Conservation (phyloP, 2,329 filamentous ascomycete genomes). For the Byssochlamys sp. region DNA sequence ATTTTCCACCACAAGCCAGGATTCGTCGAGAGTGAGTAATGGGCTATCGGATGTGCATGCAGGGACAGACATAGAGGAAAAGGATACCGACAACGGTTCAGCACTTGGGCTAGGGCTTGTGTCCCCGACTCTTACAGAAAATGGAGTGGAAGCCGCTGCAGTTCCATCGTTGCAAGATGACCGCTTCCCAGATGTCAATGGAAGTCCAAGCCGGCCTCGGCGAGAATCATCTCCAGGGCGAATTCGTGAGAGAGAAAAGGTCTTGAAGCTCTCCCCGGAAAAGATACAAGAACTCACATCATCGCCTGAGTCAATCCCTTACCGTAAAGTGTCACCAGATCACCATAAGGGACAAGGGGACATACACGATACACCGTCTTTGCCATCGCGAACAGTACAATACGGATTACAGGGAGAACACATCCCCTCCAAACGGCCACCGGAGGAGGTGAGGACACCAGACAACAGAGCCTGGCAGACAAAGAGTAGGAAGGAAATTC, state of each 20-base stretch:
- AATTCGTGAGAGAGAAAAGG: slow-evolving; percentile 20
- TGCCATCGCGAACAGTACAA: not conserved
- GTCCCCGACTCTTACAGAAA: not conserved
- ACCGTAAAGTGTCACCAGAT: slow-evolving; percentile 24
- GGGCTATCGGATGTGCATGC: not conserved
- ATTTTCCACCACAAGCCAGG: not conserved
- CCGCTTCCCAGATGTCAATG: not conserved
- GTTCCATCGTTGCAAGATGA: not conserved
- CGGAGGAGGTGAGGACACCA: slow-evolving; percentile 19
- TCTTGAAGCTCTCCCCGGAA: slow-evolving; percentile 41
- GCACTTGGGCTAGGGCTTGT: not conserved
- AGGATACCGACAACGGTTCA: not conserved
- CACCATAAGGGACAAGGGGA: slow-evolving; percentile 1
- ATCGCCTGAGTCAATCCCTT: slow-evolving; percentile 40
- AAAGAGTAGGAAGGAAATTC: slow-evolving; percentile 17
- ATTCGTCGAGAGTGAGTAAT: not conserved
- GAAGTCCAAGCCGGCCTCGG: not conserved
- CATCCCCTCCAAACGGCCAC: slow-evolving; percentile 6
- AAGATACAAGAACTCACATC: slow-evolving; percentile 42
- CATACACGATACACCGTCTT: not conserved
- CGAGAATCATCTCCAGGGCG: slow-evolving; percentile 2
- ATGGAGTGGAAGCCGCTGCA: not conserved
- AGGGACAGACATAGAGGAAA: not conserved
- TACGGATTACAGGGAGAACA: slow-evolving; percentile 5
- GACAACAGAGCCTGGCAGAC: slow-evolving; percentile 12